Conservation (phyloP, 805 yeast genomes). For the Candida endomychidarum region DNA sequence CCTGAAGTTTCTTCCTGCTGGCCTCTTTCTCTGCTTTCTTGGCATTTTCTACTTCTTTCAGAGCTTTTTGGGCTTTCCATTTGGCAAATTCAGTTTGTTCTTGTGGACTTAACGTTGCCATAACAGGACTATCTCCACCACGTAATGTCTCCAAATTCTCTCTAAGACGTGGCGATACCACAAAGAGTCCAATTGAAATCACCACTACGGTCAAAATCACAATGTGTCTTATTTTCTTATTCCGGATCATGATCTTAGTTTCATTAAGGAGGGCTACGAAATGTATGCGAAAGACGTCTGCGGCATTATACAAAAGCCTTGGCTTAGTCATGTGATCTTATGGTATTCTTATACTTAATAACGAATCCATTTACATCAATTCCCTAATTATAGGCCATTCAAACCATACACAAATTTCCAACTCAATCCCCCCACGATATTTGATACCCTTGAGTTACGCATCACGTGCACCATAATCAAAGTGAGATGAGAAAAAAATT, state of each 20-base stretch:
- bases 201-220: conserved; percentile 9
- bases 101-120: too few species aligned
- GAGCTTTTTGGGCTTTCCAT: conserved; percentile 11
- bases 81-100: conserved; percentile 8
- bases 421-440: too few species aligned
- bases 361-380: not conserved
- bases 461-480: not conserved
- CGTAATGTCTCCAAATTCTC: not conserved
- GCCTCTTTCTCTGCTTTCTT: not conserved
- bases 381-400: not conserved
- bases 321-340: too few species aligned
- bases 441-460: too few species aligned
- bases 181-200: conserved; percentile 1
- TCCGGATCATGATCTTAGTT: not conserved
- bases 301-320: too few species aligned
- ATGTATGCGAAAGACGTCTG: too few species aligned
- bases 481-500: conserved; percentile 4
- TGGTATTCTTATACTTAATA: too few species aligned
- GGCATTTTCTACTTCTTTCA: not conserved
- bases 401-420: not conserved
- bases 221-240: conserved; percentile 9
- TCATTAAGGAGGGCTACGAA: too few species aligned
- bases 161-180: conserved; percentile 1
- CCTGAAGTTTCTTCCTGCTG: not conserved
- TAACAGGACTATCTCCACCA: too few species aligned